Evolutionary conservation across 306 rosid genomes (phyloP), one percentile per base, ranked within the genome.

Genomic region (Morella rubra): DNA sequence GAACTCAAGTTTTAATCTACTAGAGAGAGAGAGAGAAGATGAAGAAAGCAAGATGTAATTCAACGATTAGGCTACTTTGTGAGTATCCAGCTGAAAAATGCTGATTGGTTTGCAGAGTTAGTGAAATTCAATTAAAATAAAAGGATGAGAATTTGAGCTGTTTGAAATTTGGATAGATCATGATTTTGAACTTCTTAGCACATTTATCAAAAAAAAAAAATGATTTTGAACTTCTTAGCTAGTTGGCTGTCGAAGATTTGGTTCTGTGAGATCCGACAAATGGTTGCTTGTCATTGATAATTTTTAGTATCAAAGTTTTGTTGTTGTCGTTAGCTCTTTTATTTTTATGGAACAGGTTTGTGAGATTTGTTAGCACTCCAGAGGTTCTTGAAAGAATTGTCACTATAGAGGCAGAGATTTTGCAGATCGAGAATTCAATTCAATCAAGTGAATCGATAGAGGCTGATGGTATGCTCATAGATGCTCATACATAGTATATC

Each of bases 311-410:
- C 45, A 10, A 45, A 47, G n/a, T 75, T 54, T 14, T 75, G 75
- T 42, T 75, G 42, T 67, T 22, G 10, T 49, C 58, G 51, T 20
- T 5, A 62, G 8, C 24, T 45, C 59, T 20, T 54, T 72, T 67
- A 40, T 69, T 71, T 76, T 61, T 84, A 53, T 77, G 66, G 51
- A 61, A 65, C 91, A 96, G 99, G 87, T 96, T 92, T 83, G 99
- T 96, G 88, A 87, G 85, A 88, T 96, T 92, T 76, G 89, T 96
- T 19, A 92, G 86, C 87, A 73, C 96, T 37, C 99, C 99, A 6
- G 99, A 96, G 84, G 89, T 92, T 83, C 89, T 96, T 52, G 99
- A 96, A 91, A 91, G 99, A 83, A 85, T 96, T 85, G 96, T 91
- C 84, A 96, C 97, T 41, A 85, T 90, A 70, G 99, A 96, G 77